A percentile compares a stretch with the other conserved stretches of the same genome.
These are phyloP conservation scores for Eimeria sp. DNA, from an alignment of 169 alveolate genomes.

Conservation along the genomic window DNA sequence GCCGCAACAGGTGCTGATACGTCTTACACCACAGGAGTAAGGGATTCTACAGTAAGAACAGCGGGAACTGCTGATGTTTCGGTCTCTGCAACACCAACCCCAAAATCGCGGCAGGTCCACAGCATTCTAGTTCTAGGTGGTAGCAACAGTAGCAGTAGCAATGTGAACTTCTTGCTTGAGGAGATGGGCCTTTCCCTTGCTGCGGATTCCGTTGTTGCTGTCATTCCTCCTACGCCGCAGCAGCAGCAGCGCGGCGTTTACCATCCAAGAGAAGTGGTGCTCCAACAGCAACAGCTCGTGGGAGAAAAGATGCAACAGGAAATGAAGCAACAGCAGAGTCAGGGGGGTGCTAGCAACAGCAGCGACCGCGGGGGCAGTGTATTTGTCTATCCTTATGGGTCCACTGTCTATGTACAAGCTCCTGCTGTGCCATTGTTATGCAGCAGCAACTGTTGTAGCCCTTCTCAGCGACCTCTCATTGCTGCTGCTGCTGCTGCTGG, in stretches of 20 bases:
- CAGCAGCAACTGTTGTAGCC: constrained; percentile 49
- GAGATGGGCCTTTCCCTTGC: constrained; percentile 62
- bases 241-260: constrained; percentile 42
- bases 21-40: background rate
- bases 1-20: background rate
- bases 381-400: constrained; percentile 25
- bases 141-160: constrained; percentile 35
- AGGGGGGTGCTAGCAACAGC: background rate
- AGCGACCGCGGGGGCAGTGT: background rate
- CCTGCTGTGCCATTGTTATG: constrained; percentile 53
- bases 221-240: constrained; percentile 31
- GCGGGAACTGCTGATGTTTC: background rate
- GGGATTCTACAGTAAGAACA: background rate
- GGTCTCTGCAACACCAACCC: background rate
- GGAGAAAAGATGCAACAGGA: constrained; percentile 28
- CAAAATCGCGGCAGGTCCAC: background rate
- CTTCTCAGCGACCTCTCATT: constrained; percentile 41
- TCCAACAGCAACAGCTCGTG: constrained; percentile 35
- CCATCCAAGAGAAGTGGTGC: constrained; percentile 65
- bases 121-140: constrained; percentile 47
- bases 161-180: constrained; percentile 32
- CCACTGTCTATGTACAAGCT: constrained; percentile 38
- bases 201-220: constrained; percentile 38
- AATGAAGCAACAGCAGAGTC: background rate
- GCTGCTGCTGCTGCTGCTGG: constrained; percentile 62